A percentile compares a stretch with the other conserved stretches of the same genome.
Evolutionary conservation across 2,329 filamentous ascomycete genomes (phyloP).

Genomic region (Claviceps sp.): DNA sequence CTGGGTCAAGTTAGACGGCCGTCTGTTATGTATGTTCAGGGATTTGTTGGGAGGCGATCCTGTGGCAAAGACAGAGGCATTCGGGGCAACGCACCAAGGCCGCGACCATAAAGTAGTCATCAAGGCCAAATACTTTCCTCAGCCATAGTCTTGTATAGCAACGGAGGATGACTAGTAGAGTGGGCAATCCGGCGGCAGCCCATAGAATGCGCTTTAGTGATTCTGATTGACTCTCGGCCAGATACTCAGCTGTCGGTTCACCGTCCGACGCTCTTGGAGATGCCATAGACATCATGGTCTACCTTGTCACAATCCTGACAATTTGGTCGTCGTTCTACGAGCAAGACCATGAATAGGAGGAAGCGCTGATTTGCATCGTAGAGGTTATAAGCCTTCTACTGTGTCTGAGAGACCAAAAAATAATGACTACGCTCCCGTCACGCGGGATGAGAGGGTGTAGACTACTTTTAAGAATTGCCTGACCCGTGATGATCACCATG

Average conservation of each 20-base stretch:
- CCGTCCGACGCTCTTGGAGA: too few species aligned
- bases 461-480: not conserved
- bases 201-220: constrained; percentile 2
- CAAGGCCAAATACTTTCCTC: constrained; percentile 3
- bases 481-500: not conserved
- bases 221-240: constrained; percentile 4
- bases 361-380: not conserved
- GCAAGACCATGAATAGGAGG: not conserved
- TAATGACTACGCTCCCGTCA: not conserved
- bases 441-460: not conserved
- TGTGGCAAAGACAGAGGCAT: not conserved
- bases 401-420: not conserved
- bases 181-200: not conserved
- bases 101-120: constrained; percentile 6
- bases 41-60: too few species aligned
- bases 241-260: not conserved
- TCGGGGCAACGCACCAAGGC: constrained; percentile 3
- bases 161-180: constrained; percentile 1
- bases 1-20: not conserved
- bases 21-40: too few species aligned
- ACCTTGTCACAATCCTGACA: too few species aligned
- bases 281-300: not conserved
- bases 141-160: constrained; percentile 6
- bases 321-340: not conserved
- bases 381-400: not conserved